A percentile compares a stretch with the other conserved stretches of the same genome.
Evolutionary conservation across 2,329 filamentous ascomycete genomes (phyloP).

Genomic region (Exophiala sideris): DNA sequence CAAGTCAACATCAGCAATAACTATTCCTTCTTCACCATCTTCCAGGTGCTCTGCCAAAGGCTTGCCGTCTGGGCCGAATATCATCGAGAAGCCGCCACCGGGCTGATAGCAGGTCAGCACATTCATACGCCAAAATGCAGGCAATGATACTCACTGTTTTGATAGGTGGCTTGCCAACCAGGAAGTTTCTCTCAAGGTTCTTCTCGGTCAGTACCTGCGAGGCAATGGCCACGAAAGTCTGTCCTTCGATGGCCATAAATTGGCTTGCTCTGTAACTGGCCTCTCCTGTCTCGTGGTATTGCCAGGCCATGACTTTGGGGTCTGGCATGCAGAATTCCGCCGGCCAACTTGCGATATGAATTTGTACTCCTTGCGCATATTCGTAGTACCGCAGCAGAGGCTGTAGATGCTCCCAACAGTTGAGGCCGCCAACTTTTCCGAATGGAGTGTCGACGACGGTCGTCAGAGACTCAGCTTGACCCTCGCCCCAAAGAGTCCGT

Average conservation of each 20-base stretch:
- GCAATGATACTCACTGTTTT: constrained; percentile 28
- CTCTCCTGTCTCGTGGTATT: not conserved
- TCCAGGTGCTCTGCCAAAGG: too few species aligned
- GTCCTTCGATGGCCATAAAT: constrained; percentile 45
- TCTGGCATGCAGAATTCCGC: not conserved
- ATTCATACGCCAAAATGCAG: too few species aligned
- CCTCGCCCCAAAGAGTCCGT: constrained; percentile 47
- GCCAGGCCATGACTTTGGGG: not conserved
- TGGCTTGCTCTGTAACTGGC: constrained; percentile 31
- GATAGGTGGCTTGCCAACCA: constrained; percentile 39
- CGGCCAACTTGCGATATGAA: constrained; percentile 8
- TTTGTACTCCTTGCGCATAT: not conserved
- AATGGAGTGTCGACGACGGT: constrained; percentile 41
- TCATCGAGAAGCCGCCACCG: too few species aligned
- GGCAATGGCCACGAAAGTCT: constrained; percentile 41
- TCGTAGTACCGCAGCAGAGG: constrained; percentile 29
- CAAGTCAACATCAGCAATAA: not conserved
- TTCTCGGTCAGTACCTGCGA: constrained; percentile 42
- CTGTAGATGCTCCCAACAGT: constrained; percentile 37
- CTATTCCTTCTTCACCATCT: too few species aligned
- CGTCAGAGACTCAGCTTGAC: constrained; percentile 31
- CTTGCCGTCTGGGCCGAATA: too few species aligned
- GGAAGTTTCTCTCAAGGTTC: constrained; percentile 41
- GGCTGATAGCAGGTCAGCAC: too few species aligned
- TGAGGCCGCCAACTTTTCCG: constrained; percentile 31